Base-by-base conservation (phyloP, 2,329 filamentous ascomycete genomes). In the Colletotrichum higginsianum region DNA sequence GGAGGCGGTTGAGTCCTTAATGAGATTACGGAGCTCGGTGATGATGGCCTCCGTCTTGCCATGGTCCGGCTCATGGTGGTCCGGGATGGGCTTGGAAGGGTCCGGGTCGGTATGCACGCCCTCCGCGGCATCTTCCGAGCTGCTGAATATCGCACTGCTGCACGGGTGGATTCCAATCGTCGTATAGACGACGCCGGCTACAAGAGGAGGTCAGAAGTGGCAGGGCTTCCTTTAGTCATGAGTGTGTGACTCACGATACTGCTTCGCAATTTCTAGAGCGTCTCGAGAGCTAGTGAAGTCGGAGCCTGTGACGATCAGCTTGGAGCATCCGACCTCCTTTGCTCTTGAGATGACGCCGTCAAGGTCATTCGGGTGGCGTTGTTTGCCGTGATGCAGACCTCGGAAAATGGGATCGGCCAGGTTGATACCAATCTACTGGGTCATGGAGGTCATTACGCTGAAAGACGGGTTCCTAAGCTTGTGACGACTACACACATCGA, bases 131-230 rank as follows among this genome's bases (percentile, higher is more conserved):
- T 82, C 78, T 60, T 84, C 84, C 6, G 82, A 78, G 73, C 85
- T 83, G 75, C 93, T 92, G 80, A 99, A 97, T 64, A 93, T 90
- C 74, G 92, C 90, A 75, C 93, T 94, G 74, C 91, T 93, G 82
- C 96, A 99, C 16, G 96, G 96, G 80, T 99, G 96, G 53, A 99
- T 94, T 74, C 96, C 96, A 12, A 97, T 92, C 1, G 96, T 99
- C 26, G 93, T 92, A 81, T 94, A 99, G 78, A 97, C 94, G 44
- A 91, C 88, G 23, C 92, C 93, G 26, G 94, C 93, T 95, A 72
- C 57, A 47, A 60, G 7, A 55, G 23, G 55, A 73, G 42, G 65
- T 77, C 40, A 76, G 66, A 53, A n/a, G n/a, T 40, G 57, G 7
- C 53, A 26, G 30, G 49, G 47, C n/a, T 49, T 18, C 26, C 18